Percentiles rank a stretch among this genome's conserved stretches.
These are phyloP conservation scores for Agapanthus africanus DNA, from an alignment of 106 monocot genomes.

Conservation along the genomic window DNA sequence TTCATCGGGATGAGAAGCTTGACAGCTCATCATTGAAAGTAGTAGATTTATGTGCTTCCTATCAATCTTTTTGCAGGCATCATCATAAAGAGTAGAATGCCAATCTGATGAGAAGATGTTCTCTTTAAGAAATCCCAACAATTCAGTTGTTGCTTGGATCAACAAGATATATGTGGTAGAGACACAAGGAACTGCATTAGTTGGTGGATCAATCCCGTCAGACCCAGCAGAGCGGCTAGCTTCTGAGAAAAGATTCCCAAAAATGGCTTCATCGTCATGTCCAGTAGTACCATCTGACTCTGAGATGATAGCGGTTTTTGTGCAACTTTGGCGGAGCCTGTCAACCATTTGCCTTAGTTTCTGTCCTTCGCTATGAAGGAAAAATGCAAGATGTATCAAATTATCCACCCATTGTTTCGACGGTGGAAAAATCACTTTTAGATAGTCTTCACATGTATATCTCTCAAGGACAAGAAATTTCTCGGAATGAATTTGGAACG, in stretches of 20 bases:
- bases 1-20: slow-evolving; percentile 38
- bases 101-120: slow-evolving; percentile 63
- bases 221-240: slow-evolving; percentile 43
- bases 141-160: slow-evolving; percentile 54
- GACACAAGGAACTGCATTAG: slow-evolving; percentile 12
- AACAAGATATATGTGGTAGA: slow-evolving; percentile 27
- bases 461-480: slow-evolving; percentile 47
- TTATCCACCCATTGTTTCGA: slow-evolving; percentile 76
- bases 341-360: slow-evolving; percentile 42
- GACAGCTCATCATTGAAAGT: slow-evolving; percentile 49
- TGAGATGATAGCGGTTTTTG: slow-evolving; percentile 36
- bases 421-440: slow-evolving; percentile 52
- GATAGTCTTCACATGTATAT: slow-evolving; percentile 53
- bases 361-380: slow-evolving; percentile 67
- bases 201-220: slow-evolving; percentile 56
- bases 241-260: slow-evolving; percentile 97
- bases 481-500: slow-evolving; percentile 45
- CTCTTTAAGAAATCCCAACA: slow-evolving; percentile 61
- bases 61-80: slow-evolving; percentile 62
- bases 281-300: slow-evolving; percentile 49
- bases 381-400: slow-evolving; percentile 61
- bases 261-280: slow-evolving; percentile 97
- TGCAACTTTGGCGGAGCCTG: slow-evolving; percentile 23
- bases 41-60: slow-evolving; percentile 45
- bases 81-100: slow-evolving; percentile 41